Conservation (phyloP, 441 rosid species). For the Theobroma grandiflorum region DNA sequence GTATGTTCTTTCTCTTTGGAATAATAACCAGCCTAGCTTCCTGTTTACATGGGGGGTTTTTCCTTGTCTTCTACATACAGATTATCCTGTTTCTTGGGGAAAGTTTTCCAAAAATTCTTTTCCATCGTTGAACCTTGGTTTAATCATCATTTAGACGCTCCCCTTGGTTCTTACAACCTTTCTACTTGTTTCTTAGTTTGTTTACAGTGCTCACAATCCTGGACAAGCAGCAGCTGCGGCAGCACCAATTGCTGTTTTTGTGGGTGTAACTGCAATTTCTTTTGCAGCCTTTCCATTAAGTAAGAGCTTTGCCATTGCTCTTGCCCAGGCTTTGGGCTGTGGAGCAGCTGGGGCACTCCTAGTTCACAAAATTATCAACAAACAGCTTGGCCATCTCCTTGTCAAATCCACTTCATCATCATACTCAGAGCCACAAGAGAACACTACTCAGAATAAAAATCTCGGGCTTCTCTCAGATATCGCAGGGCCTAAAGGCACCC, state of each 20-base stretch:
- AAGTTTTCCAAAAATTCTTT: slow-evolving; percentile 1
- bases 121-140: neutral
- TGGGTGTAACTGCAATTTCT: slow-evolving; percentile 85
- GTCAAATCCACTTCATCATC: slow-evolving; percentile 49
- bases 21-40: slow-evolving; percentile 9
- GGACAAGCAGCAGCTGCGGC: slow-evolving; percentile 99
- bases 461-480: slow-evolving; percentile 87
- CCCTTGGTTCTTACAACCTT: slow-evolving; percentile 22
- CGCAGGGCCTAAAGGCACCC: slow-evolving; percentile 97
- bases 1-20: slow-evolving; percentile 51
- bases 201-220: slow-evolving; percentile 97
- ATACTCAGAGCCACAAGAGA: slow-evolving; percentile 49
- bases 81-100: neutral
- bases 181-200: slow-evolving; percentile 66
- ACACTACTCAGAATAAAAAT: slow-evolving; percentile 44
- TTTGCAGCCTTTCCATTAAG: slow-evolving; percentile 93
- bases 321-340: slow-evolving; percentile 83
- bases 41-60: neutral
- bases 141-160: neutral
- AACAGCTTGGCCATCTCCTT: slow-evolving; percentile 95
- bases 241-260: slow-evolving; percentile 90
- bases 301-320: slow-evolving; percentile 61
- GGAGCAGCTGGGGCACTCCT: slow-evolving; percentile 90
- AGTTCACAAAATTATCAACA: slow-evolving; percentile 69
- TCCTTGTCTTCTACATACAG: neutral